Evolutionary conservation across 805 yeast genomes (phyloP), one percentile per base, ranked within the genome.

Genomic region (Lachancea sp.): DNA sequence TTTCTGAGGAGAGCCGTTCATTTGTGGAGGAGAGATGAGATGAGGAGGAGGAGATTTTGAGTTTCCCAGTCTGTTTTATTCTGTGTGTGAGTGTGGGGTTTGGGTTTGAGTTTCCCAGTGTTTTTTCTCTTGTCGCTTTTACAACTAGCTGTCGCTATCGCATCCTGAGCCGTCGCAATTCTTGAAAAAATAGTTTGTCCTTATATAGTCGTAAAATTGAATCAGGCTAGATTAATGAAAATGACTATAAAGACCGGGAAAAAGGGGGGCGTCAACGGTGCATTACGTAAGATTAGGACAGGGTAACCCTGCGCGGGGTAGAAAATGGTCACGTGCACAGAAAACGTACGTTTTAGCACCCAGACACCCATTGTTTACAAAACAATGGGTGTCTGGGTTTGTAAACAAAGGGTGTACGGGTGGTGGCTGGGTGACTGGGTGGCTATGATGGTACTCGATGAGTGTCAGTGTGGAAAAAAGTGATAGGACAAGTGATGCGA

Each of bases 1-100:
- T 58, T 70, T 60, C 54, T 62, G 55, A 59, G 65, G 53, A 55
- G 72, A 49, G 43, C 46, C 44, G 15, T 34, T 25, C 37, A 33
- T 29, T 31, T n/a, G 7, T 16, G n/a, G n/a, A n/a, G 17, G 7
- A 26, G 29, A 26, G 7, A 8, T 26, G 29, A 26, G 7, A 26
- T 26, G 7, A 11, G 11, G 29, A 26, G 29, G 29, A 8, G 7
- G 29, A 8, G 29, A 7, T 7, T 26, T 7, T 26, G 27, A 31
- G 41, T 19, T 20, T 8, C 16, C 13, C 18, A 25, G 18, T 36
- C 1, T 43, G 19, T 29, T 38, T 34, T 8, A 16, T 6, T 17
- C 8, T 37, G 43, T 44, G 20, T 41, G 29, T 26, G 29, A n/a
- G 15, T 11, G 31, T 29, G 31, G 31, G 5, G 31, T 29, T 13